Evolutionary conservation across 2,329 filamentous ascomycete species (phyloP).

Genomic region (Neonectria neomacrospora): DNA sequence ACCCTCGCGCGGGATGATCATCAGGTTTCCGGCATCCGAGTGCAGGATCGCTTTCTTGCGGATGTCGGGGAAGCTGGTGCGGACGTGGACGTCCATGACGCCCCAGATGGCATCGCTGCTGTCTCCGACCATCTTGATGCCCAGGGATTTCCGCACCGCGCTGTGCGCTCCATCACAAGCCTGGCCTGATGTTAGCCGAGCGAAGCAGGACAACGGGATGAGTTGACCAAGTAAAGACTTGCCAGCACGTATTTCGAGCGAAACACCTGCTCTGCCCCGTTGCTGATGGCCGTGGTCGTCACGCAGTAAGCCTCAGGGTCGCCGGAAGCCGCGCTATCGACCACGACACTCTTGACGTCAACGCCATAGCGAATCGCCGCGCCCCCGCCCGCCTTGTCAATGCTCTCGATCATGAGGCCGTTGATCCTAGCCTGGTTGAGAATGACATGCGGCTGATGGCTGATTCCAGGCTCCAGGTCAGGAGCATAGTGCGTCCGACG

Average conservation of each 20-base stretch:
- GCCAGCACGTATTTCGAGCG: conserved; percentile 37
- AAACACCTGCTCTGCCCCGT: conserved; percentile 11
- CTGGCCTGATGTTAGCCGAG: background rate
- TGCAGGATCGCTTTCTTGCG: conserved; percentile 60
- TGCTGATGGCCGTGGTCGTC: conserved; percentile 17
- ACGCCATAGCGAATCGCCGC: conserved; percentile 29
- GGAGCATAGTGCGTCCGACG: conserved; percentile 19
- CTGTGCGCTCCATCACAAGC: conserved; percentile 32
- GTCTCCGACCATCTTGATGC: conserved; percentile 65
- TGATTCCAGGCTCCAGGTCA: conserved; percentile 23
- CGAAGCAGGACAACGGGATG: background rate
- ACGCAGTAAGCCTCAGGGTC: conserved; percentile 20
- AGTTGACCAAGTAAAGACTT: background rate
- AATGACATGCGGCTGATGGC: conserved; percentile 33
- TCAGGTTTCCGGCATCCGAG: conserved; percentile 57
- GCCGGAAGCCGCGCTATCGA: background rate
- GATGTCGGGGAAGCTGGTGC: conserved; percentile 71
- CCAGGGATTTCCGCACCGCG: conserved; percentile 66
- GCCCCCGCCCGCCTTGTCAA: conserved; percentile 9
- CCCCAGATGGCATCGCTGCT: conserved; percentile 63
- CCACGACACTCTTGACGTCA: conserved; percentile 31
- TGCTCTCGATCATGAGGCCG: conserved; percentile 27
- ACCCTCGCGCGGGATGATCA: conserved; percentile 70
- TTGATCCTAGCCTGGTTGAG: conserved; percentile 34
- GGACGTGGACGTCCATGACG: conserved; percentile 46